Base-by-base conservation (phyloP, 768 basidiomycete species). In the Suillus paluster region DNA sequence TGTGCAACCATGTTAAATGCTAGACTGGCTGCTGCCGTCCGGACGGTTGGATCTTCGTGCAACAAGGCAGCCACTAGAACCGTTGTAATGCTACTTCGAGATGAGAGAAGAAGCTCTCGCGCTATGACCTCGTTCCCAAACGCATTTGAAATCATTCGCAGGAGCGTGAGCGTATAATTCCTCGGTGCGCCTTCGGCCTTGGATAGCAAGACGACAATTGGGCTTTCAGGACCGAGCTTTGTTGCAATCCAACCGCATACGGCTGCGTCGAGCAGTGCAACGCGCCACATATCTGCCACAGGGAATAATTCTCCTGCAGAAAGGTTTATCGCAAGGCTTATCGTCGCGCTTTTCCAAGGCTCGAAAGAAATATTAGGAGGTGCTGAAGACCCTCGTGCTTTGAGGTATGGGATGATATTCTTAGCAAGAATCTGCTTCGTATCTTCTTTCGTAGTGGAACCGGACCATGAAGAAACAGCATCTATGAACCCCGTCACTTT, bases 21-120 rank as follows among this genome's bases (percentile, higher is more conserved):
- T 21, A 97, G 70, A 66, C 92, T 92, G 9, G 94, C 94, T 4
- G 91, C 91, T 3, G 95, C 90, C 19, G 85, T 89, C 36, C 92
- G 83, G 45, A 96, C 89, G 3, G 74, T 68, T 8, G 79, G 79
- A 68, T 96, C 94, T 4, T 81, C 70, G 63, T 93, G 86, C 63
- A 95, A 75, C 39, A 97, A 78, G 27, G 86, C 80, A 12, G 86
- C 80, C 5, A 97, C 84, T 19, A 95, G 74, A 49, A 92, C 68
- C 0, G 76, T 70, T 15, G 88, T 87, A 45, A 88, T 59, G 9
- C 72, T 65, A 4, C 69, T 70, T 60, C 75, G 78, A 38, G 66
- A 62, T 25, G 67, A 64, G 30, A 66, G 62, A 61, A 92, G 78
- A 4, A 84, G 58, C 4, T 79, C 74, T 33, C 75, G 69, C 11